A percentile compares a stretch with the other conserved stretches of the same genome.
Evolutionary conservation across 176 grass and related monocot genomes (phyloP).

Genomic region (Miscanthus lutarioriparius): DNA sequence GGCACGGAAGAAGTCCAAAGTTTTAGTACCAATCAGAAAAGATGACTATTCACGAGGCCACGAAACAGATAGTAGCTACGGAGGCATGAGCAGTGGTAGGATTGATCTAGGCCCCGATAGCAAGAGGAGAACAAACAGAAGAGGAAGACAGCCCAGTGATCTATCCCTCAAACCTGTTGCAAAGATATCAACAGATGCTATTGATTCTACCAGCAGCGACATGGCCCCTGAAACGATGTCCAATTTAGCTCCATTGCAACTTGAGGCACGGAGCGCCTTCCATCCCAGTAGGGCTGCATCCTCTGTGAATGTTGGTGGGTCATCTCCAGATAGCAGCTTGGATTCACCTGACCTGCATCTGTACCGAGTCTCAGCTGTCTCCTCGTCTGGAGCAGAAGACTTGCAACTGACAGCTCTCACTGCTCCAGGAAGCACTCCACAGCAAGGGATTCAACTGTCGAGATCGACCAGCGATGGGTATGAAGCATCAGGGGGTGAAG

Average conservation of each 20-base stretch:
- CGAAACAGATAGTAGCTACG: slow-evolving; percentile 57
- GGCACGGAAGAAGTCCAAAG: slow-evolving; percentile 86
- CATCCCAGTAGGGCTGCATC: slow-evolving; percentile 60
- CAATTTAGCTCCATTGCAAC: slow-evolving; percentile 86
- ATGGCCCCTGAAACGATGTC: slow-evolving; percentile 45
- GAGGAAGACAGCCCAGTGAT: slow-evolving; percentile 54
- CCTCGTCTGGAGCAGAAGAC: slow-evolving; percentile 85
- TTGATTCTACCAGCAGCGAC: slow-evolving; percentile 42
- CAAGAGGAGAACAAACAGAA: slow-evolving; percentile 54
- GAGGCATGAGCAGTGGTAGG: slow-evolving; percentile 46
- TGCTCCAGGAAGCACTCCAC: slow-evolving; percentile 46
- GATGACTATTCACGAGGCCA: slow-evolving; percentile 37
- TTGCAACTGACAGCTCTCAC: slow-evolving; percentile 43
- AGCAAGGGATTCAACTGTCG: slow-evolving; percentile 71
- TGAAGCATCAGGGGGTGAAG: slow-evolving; percentile 98
- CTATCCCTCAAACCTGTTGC: slow-evolving; percentile 78
- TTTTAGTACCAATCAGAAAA: slow-evolving; percentile 68
- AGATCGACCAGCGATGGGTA: slow-evolving; percentile 95
- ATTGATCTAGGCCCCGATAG: slow-evolving; percentile 46
- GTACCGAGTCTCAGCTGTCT: slow-evolving; percentile 67
- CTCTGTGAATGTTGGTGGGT: slow-evolving; percentile 45
- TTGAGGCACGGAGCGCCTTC: slow-evolving; percentile 90
- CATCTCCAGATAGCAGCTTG: slow-evolving; percentile 94
- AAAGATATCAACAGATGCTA: slow-evolving; percentile 64
- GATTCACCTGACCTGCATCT: slow-evolving; percentile 92